Conservation (phyloP, 805 yeast species). For the Saccharomyces kudriavzevii region DNA sequence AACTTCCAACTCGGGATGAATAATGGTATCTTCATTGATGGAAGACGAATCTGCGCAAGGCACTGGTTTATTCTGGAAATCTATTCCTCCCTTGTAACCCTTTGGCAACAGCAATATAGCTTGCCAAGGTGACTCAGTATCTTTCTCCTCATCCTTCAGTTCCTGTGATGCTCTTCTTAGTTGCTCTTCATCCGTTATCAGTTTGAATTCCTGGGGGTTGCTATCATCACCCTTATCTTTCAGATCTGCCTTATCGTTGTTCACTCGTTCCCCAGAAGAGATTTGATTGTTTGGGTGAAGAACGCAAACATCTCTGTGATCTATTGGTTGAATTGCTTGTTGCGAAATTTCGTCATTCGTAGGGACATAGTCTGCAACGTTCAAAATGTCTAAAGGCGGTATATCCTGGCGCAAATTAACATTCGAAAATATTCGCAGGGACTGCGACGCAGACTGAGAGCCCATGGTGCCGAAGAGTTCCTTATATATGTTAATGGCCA, state of each 20-base stretch:
- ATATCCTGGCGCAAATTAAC: not conserved
- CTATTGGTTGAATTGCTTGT: constrained; percentile 5
- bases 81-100: constrained; percentile 15
- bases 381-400: constrained; percentile 1
- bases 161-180: constrained; percentile 16
- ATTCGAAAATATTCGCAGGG: constrained; percentile 18
- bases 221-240: not conserved
- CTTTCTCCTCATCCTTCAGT: constrained; percentile 8
- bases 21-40: not conserved
- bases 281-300: not conserved
- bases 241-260: not conserved
- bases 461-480: constrained; percentile 22
- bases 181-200: constrained; percentile 21
- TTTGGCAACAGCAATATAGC: constrained; percentile 27
- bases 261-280: not conserved
- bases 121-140: constrained; percentile 18
- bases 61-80: constrained; percentile 3
- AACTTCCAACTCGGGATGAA: not conserved
- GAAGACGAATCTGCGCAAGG: not conserved
- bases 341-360: constrained; percentile 9
- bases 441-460: constrained; percentile 19
- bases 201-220: constrained; percentile 8
- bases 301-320: constrained; percentile 1
- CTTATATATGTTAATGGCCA: constrained; percentile 18
- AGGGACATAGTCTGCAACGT: constrained; percentile 5